Evolutionary conservation across 805 yeast genomes (phyloP).

Genomic region (Hermanozyma aechmeae): DNA sequence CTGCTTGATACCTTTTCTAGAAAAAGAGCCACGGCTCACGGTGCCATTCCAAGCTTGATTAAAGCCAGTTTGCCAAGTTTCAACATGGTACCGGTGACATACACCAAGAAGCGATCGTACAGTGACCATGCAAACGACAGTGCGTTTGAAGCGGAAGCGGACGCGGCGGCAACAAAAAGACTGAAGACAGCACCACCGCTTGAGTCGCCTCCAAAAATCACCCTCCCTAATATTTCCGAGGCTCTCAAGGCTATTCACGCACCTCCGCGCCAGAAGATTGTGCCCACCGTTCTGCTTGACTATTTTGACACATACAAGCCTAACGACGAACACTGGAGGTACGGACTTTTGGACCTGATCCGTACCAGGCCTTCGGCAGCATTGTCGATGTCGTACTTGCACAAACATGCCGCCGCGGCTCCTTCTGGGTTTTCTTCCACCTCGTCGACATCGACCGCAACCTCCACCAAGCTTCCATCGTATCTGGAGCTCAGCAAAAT

Average conservation of each 20-base stretch:
- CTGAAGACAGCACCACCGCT: not conserved
- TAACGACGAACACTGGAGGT: constrained; percentile 35
- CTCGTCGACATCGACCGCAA: too few relatives aligned
- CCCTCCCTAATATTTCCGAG: constrained; percentile 27
- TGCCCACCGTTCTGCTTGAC: constrained; percentile 34
- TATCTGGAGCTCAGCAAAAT: not conserved
- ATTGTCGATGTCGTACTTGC: too few relatives aligned
- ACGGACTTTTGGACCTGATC: constrained; percentile 28
- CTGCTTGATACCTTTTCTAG: constrained; percentile 18
- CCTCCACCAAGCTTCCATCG: too few relatives aligned
- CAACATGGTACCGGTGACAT: not conserved
- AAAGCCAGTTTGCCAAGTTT: not conserved
- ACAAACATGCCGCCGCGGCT: constrained; percentile 8
- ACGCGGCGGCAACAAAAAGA: not conserved
- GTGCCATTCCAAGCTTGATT: not conserved
- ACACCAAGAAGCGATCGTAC: constrained; percentile 18
- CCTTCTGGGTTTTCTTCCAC: constrained; percentile 2
- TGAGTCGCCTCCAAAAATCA: constrained; percentile 3
- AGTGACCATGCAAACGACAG: constrained; percentile 13
- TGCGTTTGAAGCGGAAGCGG: constrained; percentile 6
- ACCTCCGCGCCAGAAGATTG: constrained; percentile 12
- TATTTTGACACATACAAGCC: constrained; percentile 38
- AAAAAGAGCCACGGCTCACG: not conserved
- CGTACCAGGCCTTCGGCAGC: too few relatives aligned
- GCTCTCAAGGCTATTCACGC: too few relatives aligned